Evolutionary conservation across 78 protist genomes (phyloP).

Genomic region (Dictyostelium capitatum): DNA sequence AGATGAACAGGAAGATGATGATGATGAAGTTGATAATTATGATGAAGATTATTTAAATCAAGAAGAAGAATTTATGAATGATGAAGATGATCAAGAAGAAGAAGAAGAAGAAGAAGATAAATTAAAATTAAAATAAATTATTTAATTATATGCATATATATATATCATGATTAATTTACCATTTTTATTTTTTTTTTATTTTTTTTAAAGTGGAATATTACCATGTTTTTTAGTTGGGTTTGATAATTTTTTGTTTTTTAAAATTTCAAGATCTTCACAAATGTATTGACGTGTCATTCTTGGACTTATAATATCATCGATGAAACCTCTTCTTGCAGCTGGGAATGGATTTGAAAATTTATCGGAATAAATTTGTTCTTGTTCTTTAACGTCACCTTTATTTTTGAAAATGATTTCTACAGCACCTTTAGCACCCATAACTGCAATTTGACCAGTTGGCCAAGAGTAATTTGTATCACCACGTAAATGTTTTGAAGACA

Average conservation of each 20-base stretch:
- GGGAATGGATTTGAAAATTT: conserved; percentile 96
- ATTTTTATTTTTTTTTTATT: conserved; percentile 1
- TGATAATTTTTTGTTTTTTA: conserved; percentile 85
- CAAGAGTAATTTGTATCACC: conserved; percentile 99
- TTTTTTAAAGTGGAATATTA: conserved; percentile 87
- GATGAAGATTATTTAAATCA: conserved; percentile 13
- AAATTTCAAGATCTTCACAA: conserved; percentile 93
- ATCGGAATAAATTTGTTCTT: conserved; percentile 87
- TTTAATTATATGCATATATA: background rate
- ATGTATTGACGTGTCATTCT: conserved; percentile 79
- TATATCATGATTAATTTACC: background rate
- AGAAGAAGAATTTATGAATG: conserved; percentile 6
- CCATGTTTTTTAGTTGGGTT: conserved; percentile 97
- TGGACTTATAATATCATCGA: conserved; percentile 97
- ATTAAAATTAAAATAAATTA: background rate
- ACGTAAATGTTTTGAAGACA: conserved; percentile 97
- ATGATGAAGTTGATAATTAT: background rate
- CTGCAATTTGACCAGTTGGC: conserved; percentile 99
- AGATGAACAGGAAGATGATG: background rate
- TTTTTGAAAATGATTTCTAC: conserved; percentile 96
- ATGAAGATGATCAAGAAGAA: background rate
- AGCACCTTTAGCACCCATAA: conserved; percentile 99
- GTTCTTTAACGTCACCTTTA: conserved; percentile 81
- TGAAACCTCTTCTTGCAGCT: conserved; percentile 97
- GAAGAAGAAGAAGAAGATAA: background rate